These are phyloP conservation scores for Clonostachys chloroleuca DNA, from an alignment of 2,329 filamentous ascomycete genomes.

Conservation along the genomic window DNA sequence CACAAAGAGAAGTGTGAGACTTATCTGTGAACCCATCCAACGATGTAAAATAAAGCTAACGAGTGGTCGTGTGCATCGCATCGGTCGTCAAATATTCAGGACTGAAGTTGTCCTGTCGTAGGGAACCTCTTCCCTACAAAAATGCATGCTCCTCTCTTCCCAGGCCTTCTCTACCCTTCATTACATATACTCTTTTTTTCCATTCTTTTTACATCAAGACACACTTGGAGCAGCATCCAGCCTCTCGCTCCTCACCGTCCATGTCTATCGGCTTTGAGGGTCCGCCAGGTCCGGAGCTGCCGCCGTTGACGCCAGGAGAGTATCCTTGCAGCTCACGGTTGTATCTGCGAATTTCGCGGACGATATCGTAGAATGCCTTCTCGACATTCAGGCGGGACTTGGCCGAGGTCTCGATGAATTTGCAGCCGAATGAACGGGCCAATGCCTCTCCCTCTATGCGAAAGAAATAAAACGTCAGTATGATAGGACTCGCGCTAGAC, in stretches of 20 bases:
- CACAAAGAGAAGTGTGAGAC: too few species aligned
- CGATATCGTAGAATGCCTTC: conserved; percentile 97
- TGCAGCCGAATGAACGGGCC: conserved; percentile 86
- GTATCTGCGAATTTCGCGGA: conserved; percentile 95
- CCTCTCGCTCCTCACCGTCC: conserved; percentile 61
- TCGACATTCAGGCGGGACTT: conserved; percentile 98
- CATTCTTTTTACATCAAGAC: conserved; percentile 64
- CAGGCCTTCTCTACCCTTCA: not conserved
- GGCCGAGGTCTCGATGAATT: conserved; percentile 98
- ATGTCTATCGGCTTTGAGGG: conserved; percentile 75
- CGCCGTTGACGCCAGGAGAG: conserved; percentile 60
- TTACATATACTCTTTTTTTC: not conserved
- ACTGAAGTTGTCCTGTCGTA: too few species aligned
- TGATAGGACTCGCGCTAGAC: not conserved
- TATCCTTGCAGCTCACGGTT: conserved; percentile 97
- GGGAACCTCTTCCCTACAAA: too few species aligned
- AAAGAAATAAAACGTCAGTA: conserved; percentile 2
- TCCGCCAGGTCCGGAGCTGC: conserved; percentile 55
- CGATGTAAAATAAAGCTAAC: too few species aligned
- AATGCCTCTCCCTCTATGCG: conserved; percentile 80
- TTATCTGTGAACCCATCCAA: too few species aligned
- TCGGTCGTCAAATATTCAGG: too few species aligned
- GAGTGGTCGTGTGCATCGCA: too few species aligned
- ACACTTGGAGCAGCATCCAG: conserved; percentile 82
- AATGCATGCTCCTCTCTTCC: too few species aligned